These are phyloP conservation scores for Kregervanrija fluxuum DNA, from an alignment of 805 yeast genomes.

Conservation along the genomic window DNA sequence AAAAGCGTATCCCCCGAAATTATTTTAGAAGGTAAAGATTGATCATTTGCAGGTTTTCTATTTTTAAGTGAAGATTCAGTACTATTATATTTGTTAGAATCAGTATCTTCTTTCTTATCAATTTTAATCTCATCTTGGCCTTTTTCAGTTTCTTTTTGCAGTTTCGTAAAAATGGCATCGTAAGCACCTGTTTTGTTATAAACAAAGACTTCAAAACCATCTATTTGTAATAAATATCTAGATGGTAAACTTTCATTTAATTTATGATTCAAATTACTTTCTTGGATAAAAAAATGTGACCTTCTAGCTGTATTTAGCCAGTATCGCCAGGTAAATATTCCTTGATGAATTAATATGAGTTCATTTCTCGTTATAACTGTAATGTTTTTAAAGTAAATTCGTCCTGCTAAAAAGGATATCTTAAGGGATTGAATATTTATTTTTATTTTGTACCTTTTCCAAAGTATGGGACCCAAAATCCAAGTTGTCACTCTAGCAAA, in stretches of 20 bases:
- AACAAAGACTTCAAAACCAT: constrained; percentile 77
- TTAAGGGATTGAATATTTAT: constrained; percentile 68
- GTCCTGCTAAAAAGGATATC: constrained; percentile 75
- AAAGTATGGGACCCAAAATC: constrained; percentile 44
- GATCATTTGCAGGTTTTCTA: too few relatives aligned
- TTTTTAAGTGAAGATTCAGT: too few relatives aligned
- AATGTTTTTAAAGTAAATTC: constrained; percentile 69
- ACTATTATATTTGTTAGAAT: too few relatives aligned
- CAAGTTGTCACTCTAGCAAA: constrained; percentile 54
- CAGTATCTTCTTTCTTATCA: too few relatives aligned
- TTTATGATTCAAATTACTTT: constrained; percentile 14
- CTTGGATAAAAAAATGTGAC: constrained; percentile 27
- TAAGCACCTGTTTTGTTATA: constrained; percentile 78
- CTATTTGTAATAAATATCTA: constrained; percentile 49
- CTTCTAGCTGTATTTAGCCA: constrained; percentile 56
- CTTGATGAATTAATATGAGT: constrained; percentile 61
- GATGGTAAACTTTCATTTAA: constrained; percentile 47
- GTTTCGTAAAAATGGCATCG: constrained; percentile 29
- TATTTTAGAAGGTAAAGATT: too few relatives aligned
- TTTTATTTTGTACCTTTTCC: constrained; percentile 55
- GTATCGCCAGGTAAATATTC: constrained; percentile 83
- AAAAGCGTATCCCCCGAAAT: too few relatives aligned
- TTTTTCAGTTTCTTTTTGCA: constrained; percentile 6
- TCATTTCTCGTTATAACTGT: constrained; percentile 68
- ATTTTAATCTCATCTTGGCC: neutral